Percentiles rank a stretch among this genome's conserved stretches.
These are phyloP conservation scores for Diaporthe aspalathi DNA, from an alignment of 2,329 filamentous ascomycete species.

Conservation along the genomic window DNA sequence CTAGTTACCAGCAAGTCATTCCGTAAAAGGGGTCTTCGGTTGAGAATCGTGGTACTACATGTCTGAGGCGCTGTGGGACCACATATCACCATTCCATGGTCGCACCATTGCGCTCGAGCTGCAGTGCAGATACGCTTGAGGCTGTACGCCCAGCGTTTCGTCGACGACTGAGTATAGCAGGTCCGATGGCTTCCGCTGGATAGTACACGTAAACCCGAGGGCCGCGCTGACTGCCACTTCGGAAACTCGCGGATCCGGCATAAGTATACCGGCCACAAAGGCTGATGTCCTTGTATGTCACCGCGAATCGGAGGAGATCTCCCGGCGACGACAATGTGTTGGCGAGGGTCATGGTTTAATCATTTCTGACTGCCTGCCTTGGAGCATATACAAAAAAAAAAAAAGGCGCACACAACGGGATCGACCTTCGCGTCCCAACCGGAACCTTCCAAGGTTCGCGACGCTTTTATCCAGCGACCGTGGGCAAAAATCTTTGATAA, in stretches of 20 bases:
- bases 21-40: not conserved
- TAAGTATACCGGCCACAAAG: not conserved
- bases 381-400: not conserved
- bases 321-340: not conserved
- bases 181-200: not conserved
- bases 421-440: not conserved
- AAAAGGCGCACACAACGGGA: not conserved
- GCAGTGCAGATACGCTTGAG: not conserved
- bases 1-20: no score
- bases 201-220: not conserved
- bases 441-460: not conserved
- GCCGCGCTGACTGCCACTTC: not conserved
- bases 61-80: not conserved
- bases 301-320: no score
- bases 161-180: not conserved
- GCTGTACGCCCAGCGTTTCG: no score
- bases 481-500: not conserved
- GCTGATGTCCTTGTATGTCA: not conserved
- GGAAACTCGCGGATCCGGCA: not conserved
- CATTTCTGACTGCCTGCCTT: not conserved
- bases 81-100: not conserved
- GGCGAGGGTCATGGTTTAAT: not conserved
- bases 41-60: not conserved
- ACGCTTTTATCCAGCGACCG: not conserved
- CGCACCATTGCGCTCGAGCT: not conserved